These are phyloP conservation scores for Trichoderma pleuroti DNA, from an alignment of 2,329 filamentous ascomycete species.

Conservation along the genomic window DNA sequence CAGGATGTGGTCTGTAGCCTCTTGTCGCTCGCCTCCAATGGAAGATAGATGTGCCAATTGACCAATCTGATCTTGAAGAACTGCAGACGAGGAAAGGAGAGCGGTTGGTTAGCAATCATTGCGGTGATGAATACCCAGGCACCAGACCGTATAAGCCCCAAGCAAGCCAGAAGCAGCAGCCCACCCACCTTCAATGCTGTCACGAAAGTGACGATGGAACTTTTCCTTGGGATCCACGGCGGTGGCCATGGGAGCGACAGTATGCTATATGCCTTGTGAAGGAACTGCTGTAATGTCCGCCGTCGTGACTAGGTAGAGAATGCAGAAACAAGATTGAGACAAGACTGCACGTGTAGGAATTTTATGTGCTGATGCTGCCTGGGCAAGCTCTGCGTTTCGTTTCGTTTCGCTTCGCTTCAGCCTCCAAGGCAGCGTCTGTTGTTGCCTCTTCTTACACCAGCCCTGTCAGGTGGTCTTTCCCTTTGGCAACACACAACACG, in stretches of 20 bases:
- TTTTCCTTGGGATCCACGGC: slow-evolving; percentile 59
- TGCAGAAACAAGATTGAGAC: not conserved
- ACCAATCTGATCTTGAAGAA: slow-evolving; percentile 71
- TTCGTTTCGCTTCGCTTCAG: not conserved
- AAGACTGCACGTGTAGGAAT: not conserved
- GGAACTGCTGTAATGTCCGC: not conserved
- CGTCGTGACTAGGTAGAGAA: not conserved
- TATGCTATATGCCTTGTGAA: not conserved
- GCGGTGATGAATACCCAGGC: not conserved
- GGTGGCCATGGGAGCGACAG: not conserved
- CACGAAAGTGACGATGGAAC: slow-evolving; percentile 81
- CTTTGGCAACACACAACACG: not conserved
- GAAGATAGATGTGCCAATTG: slow-evolving; percentile 60
- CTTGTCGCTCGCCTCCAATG: slow-evolving; percentile 68
- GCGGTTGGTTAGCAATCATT: not conserved
- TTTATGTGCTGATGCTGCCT: not conserved
- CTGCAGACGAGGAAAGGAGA: slow-evolving; percentile 41
- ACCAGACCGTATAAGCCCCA: not conserved
- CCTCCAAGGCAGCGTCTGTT: not conserved
- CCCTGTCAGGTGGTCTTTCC: not conserved
- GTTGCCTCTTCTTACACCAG: slow-evolving; percentile 3
- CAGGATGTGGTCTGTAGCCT: slow-evolving; percentile 77
- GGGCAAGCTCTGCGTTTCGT: not conserved
- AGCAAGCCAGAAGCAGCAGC: slow-evolving; percentile 22
- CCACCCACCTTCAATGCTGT: slow-evolving; percentile 68